Evolutionary conservation across 495 filamentous ascomycete genomes (phyloP).

Genomic region (Diplogelasinospora grovesii): DNA sequence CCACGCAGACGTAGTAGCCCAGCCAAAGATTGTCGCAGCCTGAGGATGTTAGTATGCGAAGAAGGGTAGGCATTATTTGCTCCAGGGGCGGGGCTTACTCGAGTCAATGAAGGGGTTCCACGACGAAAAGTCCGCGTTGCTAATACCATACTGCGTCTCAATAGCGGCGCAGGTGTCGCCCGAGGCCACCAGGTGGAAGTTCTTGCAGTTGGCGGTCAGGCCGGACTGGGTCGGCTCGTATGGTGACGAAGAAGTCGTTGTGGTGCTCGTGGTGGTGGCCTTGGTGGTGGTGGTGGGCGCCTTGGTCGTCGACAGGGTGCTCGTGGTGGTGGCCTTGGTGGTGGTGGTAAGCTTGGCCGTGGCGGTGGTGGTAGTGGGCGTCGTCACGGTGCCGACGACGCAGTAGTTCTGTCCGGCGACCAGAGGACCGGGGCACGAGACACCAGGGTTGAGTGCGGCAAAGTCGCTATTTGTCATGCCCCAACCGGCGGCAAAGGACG

Average conservation of each 20-base stretch:
- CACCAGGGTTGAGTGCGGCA: no score
- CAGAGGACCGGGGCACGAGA: no score
- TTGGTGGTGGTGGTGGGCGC: background rate
- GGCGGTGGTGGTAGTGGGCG: background rate
- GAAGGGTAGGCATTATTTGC: background rate
- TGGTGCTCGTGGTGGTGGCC: background rate
- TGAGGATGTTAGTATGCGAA: background rate
- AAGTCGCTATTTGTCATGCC: no score
- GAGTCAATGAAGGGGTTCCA: conserved; percentile 16
- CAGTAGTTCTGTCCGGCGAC: no score
- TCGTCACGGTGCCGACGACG: background rate
- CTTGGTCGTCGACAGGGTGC: background rate
- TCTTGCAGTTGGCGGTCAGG: conserved; percentile 9
- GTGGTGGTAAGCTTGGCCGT: no score
- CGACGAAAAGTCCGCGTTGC: conserved; percentile 8
- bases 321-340: background rate
- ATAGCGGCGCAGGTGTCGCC: conserved; percentile 9
- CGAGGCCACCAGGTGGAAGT: conserved; percentile 7
- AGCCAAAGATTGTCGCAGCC: conserved; percentile 12
- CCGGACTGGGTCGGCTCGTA: conserved; percentile 5
- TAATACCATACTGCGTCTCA: conserved; percentile 7
- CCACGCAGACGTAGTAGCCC: conserved; percentile 10
- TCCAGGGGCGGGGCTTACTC: background rate
- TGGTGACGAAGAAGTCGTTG: background rate
- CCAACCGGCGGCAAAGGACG: no score